Conservation (phyloP, 2,329 filamentous ascomycete genomes). For the Aspergillus spinulosporus region DNA sequence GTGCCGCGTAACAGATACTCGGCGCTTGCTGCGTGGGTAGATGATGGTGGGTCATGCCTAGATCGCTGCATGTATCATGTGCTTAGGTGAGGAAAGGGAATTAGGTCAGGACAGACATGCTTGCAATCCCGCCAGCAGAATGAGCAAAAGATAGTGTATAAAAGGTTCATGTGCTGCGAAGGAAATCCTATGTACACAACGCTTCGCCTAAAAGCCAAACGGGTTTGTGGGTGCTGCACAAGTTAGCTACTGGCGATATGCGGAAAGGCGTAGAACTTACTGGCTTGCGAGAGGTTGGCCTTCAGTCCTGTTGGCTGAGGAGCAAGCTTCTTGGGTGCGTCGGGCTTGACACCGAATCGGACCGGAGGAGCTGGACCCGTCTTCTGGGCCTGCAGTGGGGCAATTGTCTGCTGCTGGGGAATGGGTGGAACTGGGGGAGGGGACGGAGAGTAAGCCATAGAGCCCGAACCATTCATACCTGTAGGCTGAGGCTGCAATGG, state of each 20-base stretch:
- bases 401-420: slow-evolving; percentile 58
- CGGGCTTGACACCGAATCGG: slow-evolving; percentile 75
- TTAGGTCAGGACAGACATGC: slow-evolving; percentile 16
- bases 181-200: slow-evolving; percentile 31
- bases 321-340: slow-evolving; percentile 71
- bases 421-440: slow-evolving; percentile 57
- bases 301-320: slow-evolving; percentile 85
- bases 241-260: background rate
- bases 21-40: slow-evolving; percentile 13
- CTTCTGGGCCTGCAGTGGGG: slow-evolving; percentile 72
- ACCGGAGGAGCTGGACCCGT: slow-evolving; percentile 85
- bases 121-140: slow-evolving; percentile 21
- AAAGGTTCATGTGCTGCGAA: slow-evolving; percentile 27
- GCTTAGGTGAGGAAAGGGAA: slow-evolving; percentile 6
- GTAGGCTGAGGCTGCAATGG: slow-evolving; percentile 53
- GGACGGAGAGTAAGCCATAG: slow-evolving; percentile 51
- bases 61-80: slow-evolving; percentile 20
- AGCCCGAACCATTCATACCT: slow-evolving; percentile 53
- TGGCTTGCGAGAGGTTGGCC: slow-evolving; percentile 91
- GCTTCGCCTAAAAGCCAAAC: slow-evolving; percentile 61
- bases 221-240: slow-evolving; percentile 65
- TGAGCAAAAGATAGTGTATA: slow-evolving; percentile 24
- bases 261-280: slow-evolving; percentile 63
- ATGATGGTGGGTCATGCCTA: slow-evolving; percentile 9
- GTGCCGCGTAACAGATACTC: slow-evolving; percentile 17